Percentiles rank a stretch among this genome's conserved stretches.
Conservation (phyloP, 768 basidiomycete genomes). For the Tylopilus vinaceipallidus region DNA sequence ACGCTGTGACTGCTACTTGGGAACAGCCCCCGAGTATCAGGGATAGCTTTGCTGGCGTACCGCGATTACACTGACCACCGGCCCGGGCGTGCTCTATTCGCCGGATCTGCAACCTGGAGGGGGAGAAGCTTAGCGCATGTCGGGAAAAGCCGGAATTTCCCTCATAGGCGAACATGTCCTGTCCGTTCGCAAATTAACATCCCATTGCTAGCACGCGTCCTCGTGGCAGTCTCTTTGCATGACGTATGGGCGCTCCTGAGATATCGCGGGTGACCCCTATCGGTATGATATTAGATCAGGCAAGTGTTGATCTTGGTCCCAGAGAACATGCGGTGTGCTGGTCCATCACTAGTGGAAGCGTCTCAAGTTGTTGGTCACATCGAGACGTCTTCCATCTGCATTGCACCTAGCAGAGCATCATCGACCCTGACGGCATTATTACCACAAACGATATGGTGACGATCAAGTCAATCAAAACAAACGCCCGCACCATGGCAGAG, state of each 20-base stretch:
- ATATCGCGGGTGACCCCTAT: neutral
- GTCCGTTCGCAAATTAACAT: no score
- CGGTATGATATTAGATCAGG: neutral
- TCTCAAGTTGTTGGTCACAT: neutral
- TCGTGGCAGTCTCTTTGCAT: slow-evolving; percentile 16
- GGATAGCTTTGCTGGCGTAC: no score
- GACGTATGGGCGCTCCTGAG: slow-evolving; percentile 1
- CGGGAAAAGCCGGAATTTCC: no score
- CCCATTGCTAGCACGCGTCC: no score
- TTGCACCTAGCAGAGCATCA: neutral
- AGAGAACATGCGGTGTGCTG: neutral
- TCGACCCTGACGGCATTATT: neutral
- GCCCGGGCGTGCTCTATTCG: no score
- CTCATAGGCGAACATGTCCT: no score
- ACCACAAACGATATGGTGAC: neutral
- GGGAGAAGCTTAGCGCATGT: no score
- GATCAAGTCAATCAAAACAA: neutral
- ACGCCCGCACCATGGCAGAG: slow-evolving; percentile 9
- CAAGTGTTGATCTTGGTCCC: neutral
- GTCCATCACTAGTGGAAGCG: neutral
- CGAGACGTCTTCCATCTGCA: neutral
- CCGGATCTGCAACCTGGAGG: no score
- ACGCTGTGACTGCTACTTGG: no score
- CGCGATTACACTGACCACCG: no score
- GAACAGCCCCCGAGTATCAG: no score